These are phyloP conservation scores for Coemansia sp. DNA, from an alignment of 192 early-diverging fungal genomes.

Conservation along the genomic window DNA sequence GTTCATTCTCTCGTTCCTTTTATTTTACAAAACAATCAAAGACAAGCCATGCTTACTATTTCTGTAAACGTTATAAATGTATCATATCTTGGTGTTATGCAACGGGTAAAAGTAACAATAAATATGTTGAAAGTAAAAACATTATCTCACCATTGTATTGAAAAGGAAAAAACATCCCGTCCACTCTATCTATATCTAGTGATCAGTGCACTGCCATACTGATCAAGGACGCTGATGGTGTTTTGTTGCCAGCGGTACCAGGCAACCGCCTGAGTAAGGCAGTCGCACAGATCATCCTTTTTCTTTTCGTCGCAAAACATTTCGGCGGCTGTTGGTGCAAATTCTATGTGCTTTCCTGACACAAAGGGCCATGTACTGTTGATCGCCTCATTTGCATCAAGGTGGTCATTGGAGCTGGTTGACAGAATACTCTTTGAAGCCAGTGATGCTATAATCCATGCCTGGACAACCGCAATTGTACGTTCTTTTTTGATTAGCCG, in stretches of 20 bases:
- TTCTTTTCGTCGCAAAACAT: constrained; percentile 47
- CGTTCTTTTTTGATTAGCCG: constrained; percentile 53
- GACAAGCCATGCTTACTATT: no score
- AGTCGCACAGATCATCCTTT: constrained; percentile 55
- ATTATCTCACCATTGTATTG: no score
- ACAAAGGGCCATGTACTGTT: constrained; percentile 12
- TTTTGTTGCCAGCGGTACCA: constrained; percentile 51
- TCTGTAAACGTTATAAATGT: no score
- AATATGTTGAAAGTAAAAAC: no score
- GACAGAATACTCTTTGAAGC: background rate
- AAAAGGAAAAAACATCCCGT: no score
- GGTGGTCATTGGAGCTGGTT: background rate
- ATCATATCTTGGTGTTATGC: no score
- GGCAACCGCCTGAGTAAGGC: constrained; percentile 43
- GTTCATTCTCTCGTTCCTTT: no score
- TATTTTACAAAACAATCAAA: no score
- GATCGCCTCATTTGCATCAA: background rate
- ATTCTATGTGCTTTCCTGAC: constrained; percentile 14
- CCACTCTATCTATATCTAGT: background rate
- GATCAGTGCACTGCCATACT: constrained; percentile 20
- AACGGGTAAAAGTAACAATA: no score
- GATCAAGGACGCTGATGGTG: constrained; percentile 20
- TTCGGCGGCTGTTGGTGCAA: constrained; percentile 16
- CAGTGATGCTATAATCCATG: constrained; percentile 38
- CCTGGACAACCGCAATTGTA: constrained; percentile 40